These are phyloP conservation scores for Gnaphalium uliginosum DNA, from an alignment of 129 eudicot genomes.

Conservation along the genomic window DNA sequence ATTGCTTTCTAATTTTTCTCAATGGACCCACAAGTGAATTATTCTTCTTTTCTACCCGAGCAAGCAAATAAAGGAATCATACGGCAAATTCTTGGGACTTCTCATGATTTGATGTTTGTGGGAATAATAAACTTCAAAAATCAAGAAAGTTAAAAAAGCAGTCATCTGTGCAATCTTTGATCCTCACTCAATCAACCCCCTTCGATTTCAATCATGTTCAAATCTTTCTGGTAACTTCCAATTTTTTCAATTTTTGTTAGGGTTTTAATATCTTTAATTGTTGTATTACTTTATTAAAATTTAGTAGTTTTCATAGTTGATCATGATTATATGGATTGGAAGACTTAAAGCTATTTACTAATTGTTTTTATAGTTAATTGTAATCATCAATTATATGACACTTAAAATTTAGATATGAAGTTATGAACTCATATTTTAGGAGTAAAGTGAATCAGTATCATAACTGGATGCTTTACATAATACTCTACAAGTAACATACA, in stretches of 20 bases:
- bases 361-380: background rate
- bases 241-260: background rate
- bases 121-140: background rate
- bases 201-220: constrained; percentile 29
- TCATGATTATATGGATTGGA: background rate
- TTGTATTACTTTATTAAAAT: background rate
- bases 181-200: constrained; percentile 7
- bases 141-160: background rate
- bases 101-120: background rate
- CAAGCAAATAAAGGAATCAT: background rate
- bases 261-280: background rate
- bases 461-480: background rate
- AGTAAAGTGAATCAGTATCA: background rate
- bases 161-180: background rate
- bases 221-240: constrained; percentile 27
- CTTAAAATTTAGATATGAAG: too few species aligned
- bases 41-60: background rate
- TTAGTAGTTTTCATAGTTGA: constrained; percentile 11
- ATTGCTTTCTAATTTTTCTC: background rate
- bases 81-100: constrained; percentile 1
- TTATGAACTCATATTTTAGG: background rate
- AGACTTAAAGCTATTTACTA: background rate
- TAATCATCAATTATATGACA: too few species aligned
- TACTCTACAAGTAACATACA: background rate
- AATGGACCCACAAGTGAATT: constrained; percentile 16